Evolutionary conservation across 208 protist species (phyloP).

Genomic region (Trypanosoma cruzi): DNA sequence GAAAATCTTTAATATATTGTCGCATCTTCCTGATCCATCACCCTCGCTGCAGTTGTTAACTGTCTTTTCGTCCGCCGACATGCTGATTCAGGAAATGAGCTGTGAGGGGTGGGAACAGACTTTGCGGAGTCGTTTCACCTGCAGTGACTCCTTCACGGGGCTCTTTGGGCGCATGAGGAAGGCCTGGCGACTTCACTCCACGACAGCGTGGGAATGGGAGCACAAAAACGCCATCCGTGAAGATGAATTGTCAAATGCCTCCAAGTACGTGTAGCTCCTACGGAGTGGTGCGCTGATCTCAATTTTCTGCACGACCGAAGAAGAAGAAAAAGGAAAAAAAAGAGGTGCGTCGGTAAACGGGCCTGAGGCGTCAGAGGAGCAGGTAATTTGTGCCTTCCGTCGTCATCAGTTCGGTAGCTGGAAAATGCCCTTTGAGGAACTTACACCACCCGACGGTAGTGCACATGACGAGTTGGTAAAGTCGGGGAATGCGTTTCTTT

Average conservation of each 20-base stretch:
- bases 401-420: slow-evolving; percentile 45
- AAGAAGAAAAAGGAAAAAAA: background rate
- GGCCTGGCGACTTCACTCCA: slow-evolving; percentile 69
- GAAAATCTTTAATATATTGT: slow-evolving; percentile 15
- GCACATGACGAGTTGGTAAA: background rate
- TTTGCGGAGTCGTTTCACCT: slow-evolving; percentile 53
- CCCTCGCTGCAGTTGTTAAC: slow-evolving; percentile 32
- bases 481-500: background rate
- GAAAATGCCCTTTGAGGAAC: slow-evolving; percentile 46
- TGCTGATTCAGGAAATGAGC: slow-evolving; percentile 25
- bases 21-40: slow-evolving; percentile 7
- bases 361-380: slow-evolving; percentile 7
- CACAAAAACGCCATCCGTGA: slow-evolving; percentile 30
- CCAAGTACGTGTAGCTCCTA: slow-evolving; percentile 17
- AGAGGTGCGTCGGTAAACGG: background rate
- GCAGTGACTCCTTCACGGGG: slow-evolving; percentile 38
- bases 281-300: background rate
- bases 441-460: slow-evolving; percentile 18
- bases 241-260: slow-evolving; percentile 37
- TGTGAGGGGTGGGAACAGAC: slow-evolving; percentile 36
- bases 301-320: background rate
- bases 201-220: slow-evolving; percentile 40
- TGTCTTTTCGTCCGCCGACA: slow-evolving; percentile 29
- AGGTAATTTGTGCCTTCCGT: slow-evolving; percentile 43
- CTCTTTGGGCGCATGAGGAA: slow-evolving; percentile 41